Percentiles rank a stretch among this genome's conserved stretches.
These are phyloP conservation scores for Jatropha multifida DNA, from an alignment of 441 rosid species.

Conservation along the genomic window DNA sequence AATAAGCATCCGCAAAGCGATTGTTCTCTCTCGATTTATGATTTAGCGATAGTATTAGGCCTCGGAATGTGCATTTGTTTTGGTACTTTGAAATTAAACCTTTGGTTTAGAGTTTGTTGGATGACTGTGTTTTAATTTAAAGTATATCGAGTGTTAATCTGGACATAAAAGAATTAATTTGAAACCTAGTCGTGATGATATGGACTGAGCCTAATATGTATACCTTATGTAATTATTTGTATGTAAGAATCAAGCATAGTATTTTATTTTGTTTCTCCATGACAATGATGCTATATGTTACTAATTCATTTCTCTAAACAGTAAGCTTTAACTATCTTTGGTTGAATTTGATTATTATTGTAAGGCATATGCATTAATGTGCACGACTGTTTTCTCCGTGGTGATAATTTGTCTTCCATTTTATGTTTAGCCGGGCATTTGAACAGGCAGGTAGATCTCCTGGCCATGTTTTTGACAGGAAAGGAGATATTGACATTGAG, in stretches of 20 bases:
- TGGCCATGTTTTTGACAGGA: conserved; percentile 49
- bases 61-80: neutral
- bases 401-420: conserved; percentile 14
- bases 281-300: too few relatives aligned
- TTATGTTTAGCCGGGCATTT: conserved; percentile 60
- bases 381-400: neutral
- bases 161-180: neutral
- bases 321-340: neutral
- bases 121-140: neutral
- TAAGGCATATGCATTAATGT: neutral
- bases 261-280: too few relatives aligned
- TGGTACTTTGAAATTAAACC: neutral
- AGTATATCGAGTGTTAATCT: neutral
- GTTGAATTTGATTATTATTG: neutral
- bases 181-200: neutral
- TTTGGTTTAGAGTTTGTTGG: neutral
- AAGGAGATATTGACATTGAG: conserved; percentile 48
- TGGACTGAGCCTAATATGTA: neutral
- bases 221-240: too few relatives aligned
- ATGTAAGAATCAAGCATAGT: too few relatives aligned
- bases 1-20: neutral
- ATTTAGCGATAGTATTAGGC: neutral
- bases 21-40: neutral
- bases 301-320: too few relatives aligned
- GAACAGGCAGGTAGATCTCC: conserved; percentile 66